Evolutionary conservation across 192 early-diverging fungal genomes (phyloP).

Genomic region (Coemansia sp.): DNA sequence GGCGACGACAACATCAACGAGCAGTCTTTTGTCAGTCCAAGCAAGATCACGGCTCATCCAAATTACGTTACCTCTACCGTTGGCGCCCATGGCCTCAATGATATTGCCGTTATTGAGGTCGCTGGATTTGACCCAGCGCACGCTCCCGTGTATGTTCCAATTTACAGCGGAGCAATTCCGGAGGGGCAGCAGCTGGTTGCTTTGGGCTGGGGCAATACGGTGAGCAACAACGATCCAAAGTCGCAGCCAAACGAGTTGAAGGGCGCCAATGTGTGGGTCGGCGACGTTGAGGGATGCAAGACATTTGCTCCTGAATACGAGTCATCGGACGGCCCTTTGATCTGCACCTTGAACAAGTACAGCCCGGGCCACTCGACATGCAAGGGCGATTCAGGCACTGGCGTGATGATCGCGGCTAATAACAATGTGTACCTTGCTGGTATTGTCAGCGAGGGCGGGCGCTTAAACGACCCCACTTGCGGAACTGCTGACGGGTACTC

Average conservation of each 20-base stretch:
- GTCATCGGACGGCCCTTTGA: not conserved
- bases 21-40: not conserved
- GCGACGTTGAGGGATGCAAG: constrained; percentile 3
- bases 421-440: constrained; percentile 10
- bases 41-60: constrained; percentile 8
- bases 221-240: not conserved
- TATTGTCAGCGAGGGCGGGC: constrained; percentile 6
- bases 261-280: constrained; percentile 1
- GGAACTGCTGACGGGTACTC: constrained; percentile 9
- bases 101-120: constrained; percentile 20
- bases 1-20: constrained; percentile 2
- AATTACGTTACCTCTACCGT: not conserved
- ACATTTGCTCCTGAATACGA: constrained; percentile 3
- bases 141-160: not conserved
- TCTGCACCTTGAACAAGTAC: constrained; percentile 13
- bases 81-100: constrained; percentile 1
- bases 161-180: constrained; percentile 6
- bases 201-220: constrained; percentile 15
- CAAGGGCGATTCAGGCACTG: constrained; percentile 18
- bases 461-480: constrained; percentile 1
- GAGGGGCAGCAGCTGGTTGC: constrained; percentile 10
- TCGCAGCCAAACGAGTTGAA: not conserved
- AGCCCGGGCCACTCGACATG: constrained; percentile 1
- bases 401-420: not conserved
- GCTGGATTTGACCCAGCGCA: not conserved